These are phyloP conservation scores for Eragrostis nindensis DNA, from an alignment of 176 grass and related monocot genomes.

Conservation along the genomic window DNA sequence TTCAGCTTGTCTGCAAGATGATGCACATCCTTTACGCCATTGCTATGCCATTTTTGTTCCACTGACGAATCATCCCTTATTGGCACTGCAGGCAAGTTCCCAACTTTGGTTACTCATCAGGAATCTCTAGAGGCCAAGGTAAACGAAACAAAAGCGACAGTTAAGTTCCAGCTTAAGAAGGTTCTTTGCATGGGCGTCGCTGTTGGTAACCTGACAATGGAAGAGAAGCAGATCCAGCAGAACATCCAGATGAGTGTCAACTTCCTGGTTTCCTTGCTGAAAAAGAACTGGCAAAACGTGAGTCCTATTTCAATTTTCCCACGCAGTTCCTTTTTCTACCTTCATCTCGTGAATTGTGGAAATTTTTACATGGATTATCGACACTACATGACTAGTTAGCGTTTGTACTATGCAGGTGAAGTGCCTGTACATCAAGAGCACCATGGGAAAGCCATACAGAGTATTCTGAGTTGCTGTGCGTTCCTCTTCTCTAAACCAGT, in stretches of 20 bases:
- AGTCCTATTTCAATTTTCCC: too few relatives aligned
- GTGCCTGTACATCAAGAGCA: background rate
- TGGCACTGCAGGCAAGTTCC: conserved; percentile 57
- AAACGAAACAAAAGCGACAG: background rate
- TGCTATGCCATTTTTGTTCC: too few relatives aligned
- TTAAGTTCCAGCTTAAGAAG: conserved; percentile 63
- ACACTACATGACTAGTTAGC: background rate
- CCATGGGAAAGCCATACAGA: background rate
- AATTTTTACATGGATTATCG: too few relatives aligned
- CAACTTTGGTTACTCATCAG: conserved; percentile 56
- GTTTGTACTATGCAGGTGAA: background rate
- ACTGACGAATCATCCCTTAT: background rate
- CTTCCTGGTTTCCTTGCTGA: too few relatives aligned
- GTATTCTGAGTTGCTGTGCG: background rate
- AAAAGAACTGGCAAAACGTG: too few relatives aligned
- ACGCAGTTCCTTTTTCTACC: too few relatives aligned
- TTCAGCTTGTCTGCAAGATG: too few relatives aligned
- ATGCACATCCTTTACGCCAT: too few relatives aligned
- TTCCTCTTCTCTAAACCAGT: too few relatives aligned
- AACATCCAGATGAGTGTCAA: background rate
- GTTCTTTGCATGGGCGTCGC: conserved; percentile 63
- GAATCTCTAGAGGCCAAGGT: conserved; percentile 42
- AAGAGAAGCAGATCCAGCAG: background rate
- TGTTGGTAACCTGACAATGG: conserved; percentile 44
- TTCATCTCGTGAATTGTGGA: too few relatives aligned